Evolutionary conservation across 768 basidiomycete species (phyloP), one percentile per base, ranked within the genome.

Genomic region (Lentinula lateritia): DNA sequence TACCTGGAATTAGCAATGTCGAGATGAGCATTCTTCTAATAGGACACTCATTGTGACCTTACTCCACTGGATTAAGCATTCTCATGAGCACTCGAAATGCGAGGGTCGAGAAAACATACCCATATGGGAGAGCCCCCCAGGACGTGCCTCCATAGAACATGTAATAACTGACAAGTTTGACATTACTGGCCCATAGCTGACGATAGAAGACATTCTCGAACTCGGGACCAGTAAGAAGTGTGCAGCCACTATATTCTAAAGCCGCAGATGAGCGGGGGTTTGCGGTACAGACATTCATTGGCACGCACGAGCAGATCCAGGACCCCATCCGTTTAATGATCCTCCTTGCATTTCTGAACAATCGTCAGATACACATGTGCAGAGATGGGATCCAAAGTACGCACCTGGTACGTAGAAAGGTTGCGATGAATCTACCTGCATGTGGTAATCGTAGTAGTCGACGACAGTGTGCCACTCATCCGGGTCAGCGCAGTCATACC

Each of bases 131-230:
- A 9, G 80, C 88, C 39, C 89, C 92, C 90, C 91, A 94, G 15
- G 88, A 92, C 0, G 92, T 93, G 18, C 92, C 92, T 8, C 92
- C 91, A 66, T 86, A 92, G 60, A 91, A 65, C 92, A 94, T 93
- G 72, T 94, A 94, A 64, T 89, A 90, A 66, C 83, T 92, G 61
- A 92, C 84, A 48, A 93, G 66, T 67, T 93, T 94, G 1, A 84
- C 88, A 71, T 92, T 93, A 53, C 82, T 80, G 8, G 92, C 90
- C 87, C 88, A 92, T 45, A 91, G 77, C 56, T 89, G 77, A 61
- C 84, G 80, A 66, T 94, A 85, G 72, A 92, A 93, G 6, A 93
- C 92, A 45, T 84, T 86, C 72, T 87, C 80, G 72, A 92, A 93
- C 66, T 87, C 78, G 0, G 87, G 75, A 1, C 89, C 89, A 15